A percentile compares a stretch with the other conserved stretches of the same genome.
Conservation (phyloP, 148 eudicot species). For the Rhododendron griersonianum region DNA sequence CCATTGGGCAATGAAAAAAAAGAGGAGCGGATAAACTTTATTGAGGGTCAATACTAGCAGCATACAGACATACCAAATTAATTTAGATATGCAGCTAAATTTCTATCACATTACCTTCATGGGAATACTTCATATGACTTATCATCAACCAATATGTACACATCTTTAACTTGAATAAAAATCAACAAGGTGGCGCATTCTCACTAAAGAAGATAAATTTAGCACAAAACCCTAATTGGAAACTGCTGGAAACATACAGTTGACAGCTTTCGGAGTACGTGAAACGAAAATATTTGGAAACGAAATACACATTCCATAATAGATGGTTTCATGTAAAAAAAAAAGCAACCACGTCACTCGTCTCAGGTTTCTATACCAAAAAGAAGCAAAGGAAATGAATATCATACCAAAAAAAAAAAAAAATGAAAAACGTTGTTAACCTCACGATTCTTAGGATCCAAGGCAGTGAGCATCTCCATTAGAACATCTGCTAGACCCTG, state of each 20-base stretch:
- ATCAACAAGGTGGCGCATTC: not conserved
- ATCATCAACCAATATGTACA: not conserved
- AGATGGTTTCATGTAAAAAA: not conserved
- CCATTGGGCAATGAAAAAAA: not conserved
- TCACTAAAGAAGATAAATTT: not conserved
- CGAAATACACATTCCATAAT: not conserved
- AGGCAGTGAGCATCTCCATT: slow-evolving; percentile 67
- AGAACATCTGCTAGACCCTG: slow-evolving; percentile 75
- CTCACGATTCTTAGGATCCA: slow-evolving; percentile 64
- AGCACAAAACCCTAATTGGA: not conserved
- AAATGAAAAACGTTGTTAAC: slow-evolving; percentile 13
- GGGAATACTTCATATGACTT: not conserved
- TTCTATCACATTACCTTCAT: not conserved
- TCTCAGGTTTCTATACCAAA: not conserved
- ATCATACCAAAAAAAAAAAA: not conserved
- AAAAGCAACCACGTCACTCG: not conserved
- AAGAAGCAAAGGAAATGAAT: not conserved
- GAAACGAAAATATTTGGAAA: not conserved
- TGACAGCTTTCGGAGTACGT: not conserved
- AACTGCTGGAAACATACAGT: not conserved
- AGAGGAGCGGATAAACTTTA: not conserved
- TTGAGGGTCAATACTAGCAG: not conserved
- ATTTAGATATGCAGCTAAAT: not conserved
- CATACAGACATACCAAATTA: not conserved
- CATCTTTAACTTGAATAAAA: too few species aligned